These are phyloP conservation scores for Cinchona pubescens DNA, from an alignment of 257 asterid species.

Conservation along the genomic window DNA sequence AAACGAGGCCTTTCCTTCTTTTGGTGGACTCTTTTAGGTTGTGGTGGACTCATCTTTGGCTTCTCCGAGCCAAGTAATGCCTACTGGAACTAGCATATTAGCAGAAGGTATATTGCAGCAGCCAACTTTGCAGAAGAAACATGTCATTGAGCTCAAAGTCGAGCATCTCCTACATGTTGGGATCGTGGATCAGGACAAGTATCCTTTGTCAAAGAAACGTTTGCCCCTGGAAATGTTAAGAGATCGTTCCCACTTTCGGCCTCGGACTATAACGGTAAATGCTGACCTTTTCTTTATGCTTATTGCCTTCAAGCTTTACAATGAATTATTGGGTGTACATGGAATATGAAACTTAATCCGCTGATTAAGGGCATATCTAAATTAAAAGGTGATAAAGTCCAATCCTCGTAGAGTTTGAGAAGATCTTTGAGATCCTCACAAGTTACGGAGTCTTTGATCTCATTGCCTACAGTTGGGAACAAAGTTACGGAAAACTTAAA, in stretches of 20 bases:
- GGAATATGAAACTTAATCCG: background rate
- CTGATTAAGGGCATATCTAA: background rate
- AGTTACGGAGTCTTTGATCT: too few species aligned
- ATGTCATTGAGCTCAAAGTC: conserved; percentile 57
- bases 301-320: background rate
- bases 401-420: background rate
- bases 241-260: conserved; percentile 67
- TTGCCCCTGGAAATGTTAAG: conserved; percentile 68
- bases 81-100: conserved; percentile 68
- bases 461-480: background rate
- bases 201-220: conserved; percentile 76
- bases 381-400: background rate
- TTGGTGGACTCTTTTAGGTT: conserved; percentile 40
- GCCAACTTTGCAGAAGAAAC: conserved; percentile 54
- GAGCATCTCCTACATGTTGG: conserved; percentile 65
- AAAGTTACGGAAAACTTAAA: background rate
- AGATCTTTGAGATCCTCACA: background rate
- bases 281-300: background rate
- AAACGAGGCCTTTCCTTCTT: background rate
- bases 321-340: background rate
- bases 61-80: conserved; percentile 62
- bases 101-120: conserved; percentile 70
- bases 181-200: conserved; percentile 50
- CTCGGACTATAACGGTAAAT: conserved; percentile 74
- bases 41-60: conserved; percentile 68